Percentiles rank a stretch among this genome's conserved stretches.
These are phyloP conservation scores for Mycena capillaripes DNA, from an alignment of 768 basidiomycete species.

Conservation along the genomic window DNA sequence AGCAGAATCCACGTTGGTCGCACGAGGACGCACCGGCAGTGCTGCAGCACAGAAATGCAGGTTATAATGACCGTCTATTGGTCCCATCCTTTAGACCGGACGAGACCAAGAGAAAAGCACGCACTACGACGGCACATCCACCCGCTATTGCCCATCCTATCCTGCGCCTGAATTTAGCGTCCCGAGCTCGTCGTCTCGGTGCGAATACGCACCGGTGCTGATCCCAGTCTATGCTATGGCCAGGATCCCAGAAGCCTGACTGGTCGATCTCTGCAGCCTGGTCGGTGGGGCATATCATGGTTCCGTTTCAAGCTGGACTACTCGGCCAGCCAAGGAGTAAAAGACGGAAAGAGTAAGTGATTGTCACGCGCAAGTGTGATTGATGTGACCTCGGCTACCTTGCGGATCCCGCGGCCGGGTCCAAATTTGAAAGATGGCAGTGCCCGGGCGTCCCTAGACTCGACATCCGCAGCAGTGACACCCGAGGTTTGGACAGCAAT, in stretches of 20 bases:
- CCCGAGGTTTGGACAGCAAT: too few species aligned
- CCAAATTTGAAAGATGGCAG: too few species aligned
- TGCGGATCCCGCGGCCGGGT: too few species aligned
- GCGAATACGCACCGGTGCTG: constrained; percentile 28
- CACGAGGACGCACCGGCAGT: constrained; percentile 13
- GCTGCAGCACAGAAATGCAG: constrained; percentile 20
- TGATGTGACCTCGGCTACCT: neutral
- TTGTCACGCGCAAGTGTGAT: neutral
- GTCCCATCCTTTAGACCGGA: neutral
- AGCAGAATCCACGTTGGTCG: neutral
- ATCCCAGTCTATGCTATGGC: constrained; percentile 67
- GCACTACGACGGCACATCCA: constrained; percentile 67
- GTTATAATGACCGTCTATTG: constrained; percentile 30
- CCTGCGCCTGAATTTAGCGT: constrained; percentile 52
- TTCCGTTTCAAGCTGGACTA: neutral
- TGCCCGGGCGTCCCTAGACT: too few species aligned
- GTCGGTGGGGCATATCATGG: constrained; percentile 58
- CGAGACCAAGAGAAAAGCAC: constrained; percentile 13
- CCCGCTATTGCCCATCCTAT: constrained; percentile 85
- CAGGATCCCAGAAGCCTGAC: constrained; percentile 69
- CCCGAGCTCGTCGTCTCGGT: neutral
- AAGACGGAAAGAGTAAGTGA: neutral
- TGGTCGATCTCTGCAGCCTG: constrained; percentile 69
- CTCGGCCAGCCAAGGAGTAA: neutral
- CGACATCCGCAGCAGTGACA: neutral